Evolutionary conservation across 768 basidiomycete species (phyloP), one percentile per base, ranked within the genome.

Genomic region (Boletus rufocinnamomeus): DNA sequence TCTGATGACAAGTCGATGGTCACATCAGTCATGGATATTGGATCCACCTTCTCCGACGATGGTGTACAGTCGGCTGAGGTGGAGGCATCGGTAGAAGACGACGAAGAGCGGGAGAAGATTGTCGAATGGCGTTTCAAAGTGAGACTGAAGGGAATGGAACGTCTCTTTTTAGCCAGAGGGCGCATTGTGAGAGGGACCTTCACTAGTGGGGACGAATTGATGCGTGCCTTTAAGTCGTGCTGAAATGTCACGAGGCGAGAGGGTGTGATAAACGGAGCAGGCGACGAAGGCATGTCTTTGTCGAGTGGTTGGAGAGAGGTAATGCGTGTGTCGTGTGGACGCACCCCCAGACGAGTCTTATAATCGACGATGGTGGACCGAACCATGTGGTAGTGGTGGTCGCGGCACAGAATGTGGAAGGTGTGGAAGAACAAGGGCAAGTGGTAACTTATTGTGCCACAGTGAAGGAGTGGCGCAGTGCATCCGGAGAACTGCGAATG

Each of bases 201-300:
- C 37, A 70, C n/a, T 3, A 70, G 62, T 2, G 63, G 60, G 8
- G 62, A 71, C 43, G 63, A 63, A 21, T 14, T 57, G 53, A 70
- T 69, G 69, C 54, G 61, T 34, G 69, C 59, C 65, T 70, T 70
- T 69, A 70, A 71, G 63, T 65, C 67, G 59, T 62, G 69, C 30
- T 61, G 69, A 6, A 70, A 54, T 8, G 65, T 61, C 67, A 71
- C 65, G 57, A 70, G 69, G 65, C 67, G 41, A 28, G 65, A 67
- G 60, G 57, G 54, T 54, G 62, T 60, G 45, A 69, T 65, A 65
- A 71, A 69, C 30, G 69, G 63, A 58, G 63, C 54, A 69, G 62
- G 58, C 59, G 69, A 54, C 4, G 51, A 51, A 56, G 69, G 69
- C 69, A 70, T 70, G 67, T 44, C 34, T 66, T 59, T 25, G 57